Conservation (phyloP, 345 rosid species). For the Sisymbrium irio region DNA sequence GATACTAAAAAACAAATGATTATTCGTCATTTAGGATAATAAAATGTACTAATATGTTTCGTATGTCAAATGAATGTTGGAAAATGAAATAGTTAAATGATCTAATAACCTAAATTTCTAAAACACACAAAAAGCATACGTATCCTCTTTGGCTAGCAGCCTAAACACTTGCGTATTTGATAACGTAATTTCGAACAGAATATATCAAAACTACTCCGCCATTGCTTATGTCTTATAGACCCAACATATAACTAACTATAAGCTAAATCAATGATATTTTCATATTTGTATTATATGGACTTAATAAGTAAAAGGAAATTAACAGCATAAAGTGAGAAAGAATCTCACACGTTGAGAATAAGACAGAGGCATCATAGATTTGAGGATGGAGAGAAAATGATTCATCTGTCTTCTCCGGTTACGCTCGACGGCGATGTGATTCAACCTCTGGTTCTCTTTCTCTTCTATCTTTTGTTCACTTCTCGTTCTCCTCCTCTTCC, state of each 20-base stretch:
- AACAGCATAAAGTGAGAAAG: neutral
- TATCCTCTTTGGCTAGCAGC: neutral
- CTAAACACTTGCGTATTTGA: neutral
- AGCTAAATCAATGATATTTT: neutral
- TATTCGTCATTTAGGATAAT: too few species aligned
- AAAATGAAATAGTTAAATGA: too few species aligned
- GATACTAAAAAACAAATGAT: neutral
- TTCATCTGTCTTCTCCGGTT: conserved; percentile 76
- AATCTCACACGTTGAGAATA: conserved; percentile 56
- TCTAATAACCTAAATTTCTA: too few species aligned
- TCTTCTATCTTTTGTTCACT: conserved; percentile 46
- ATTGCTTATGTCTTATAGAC: neutral
- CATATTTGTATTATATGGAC: too few species aligned
- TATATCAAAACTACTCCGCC: neutral
- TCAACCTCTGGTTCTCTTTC: conserved; percentile 63
- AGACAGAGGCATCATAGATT: conserved; percentile 58
- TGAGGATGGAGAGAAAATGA: conserved; percentile 53
- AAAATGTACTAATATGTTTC: too few species aligned
- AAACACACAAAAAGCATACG: too few species aligned
- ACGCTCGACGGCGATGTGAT: conserved; percentile 70
- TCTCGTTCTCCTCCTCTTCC: conserved; percentile 46
- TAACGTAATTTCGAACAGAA: neutral
- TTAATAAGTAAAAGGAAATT: neutral
- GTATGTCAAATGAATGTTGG: neutral
- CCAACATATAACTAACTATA: neutral